phyloP scores from a whole-genome alignment of 345 rosid genomes.

The Theobroma cacao region DNA sequence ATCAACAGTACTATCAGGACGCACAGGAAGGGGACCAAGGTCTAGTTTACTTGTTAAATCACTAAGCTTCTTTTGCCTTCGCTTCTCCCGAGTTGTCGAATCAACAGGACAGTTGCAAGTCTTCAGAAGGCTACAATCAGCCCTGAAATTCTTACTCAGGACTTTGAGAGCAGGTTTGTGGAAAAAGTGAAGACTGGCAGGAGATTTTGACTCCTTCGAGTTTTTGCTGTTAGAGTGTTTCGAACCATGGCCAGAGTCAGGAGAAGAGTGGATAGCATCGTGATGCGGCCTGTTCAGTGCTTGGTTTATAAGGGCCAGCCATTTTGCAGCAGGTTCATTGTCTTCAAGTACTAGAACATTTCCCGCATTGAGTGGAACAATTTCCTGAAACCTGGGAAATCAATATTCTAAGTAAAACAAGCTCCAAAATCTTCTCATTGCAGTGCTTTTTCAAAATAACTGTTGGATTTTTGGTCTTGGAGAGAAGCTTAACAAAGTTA shows the following conservation, averaged over 20 bases:
- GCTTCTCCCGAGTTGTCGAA: constrained; percentile 31
- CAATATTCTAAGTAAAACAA: not conserved
- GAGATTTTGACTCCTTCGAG: constrained; percentile 46
- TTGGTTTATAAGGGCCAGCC: constrained; percentile 83
- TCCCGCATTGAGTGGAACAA: constrained; percentile 95
- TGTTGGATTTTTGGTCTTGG: no score
- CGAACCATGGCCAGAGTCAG: constrained; percentile 33
- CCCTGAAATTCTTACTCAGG: constrained; percentile 60
- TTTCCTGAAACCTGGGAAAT: constrained; percentile 82
- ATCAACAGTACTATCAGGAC: constrained; percentile 22
- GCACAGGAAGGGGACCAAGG: constrained; percentile 28
- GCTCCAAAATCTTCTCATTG: not conserved
- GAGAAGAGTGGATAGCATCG: constrained; percentile 30
- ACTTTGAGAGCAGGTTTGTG: constrained; percentile 79
- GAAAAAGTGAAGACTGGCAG: constrained; percentile 47
- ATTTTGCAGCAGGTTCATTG: constrained; percentile 94
- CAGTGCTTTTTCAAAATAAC: not conserved
- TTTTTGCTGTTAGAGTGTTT: constrained; percentile 19
- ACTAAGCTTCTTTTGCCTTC: constrained; percentile 42
- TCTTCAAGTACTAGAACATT: constrained; percentile 87
- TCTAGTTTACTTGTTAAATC: constrained; percentile 37
- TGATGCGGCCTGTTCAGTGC: constrained; percentile 62
- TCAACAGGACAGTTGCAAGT: constrained; percentile 69
- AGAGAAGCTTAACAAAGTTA: no score
- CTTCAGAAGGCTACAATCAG: constrained; percentile 67